Percentiles rank a stretch among this genome's conserved stretches.
phyloP scores from a whole-genome alignment of 306 rosid genomes.

The Fragaria iinumae region DNA sequence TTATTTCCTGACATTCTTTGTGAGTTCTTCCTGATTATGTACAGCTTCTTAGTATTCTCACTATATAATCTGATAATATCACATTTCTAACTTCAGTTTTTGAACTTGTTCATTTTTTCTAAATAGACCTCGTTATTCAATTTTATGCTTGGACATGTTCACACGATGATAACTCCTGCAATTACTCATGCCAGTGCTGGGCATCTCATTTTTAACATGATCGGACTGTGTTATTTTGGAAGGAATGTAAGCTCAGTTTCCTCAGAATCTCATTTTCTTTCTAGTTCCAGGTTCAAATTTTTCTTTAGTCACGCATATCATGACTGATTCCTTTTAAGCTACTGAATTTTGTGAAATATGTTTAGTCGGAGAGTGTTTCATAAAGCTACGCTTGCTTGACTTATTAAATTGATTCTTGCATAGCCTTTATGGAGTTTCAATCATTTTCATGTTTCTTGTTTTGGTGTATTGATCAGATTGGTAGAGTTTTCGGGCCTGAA shows the following conservation, averaged over 20 bases:
- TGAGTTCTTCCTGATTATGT: conserved; percentile 2
- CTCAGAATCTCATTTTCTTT: conserved; percentile 19
- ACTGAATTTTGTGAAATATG: neutral
- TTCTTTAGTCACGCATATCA: neutral
- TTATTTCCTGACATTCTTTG: conserved; percentile 9
- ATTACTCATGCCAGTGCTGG: conserved; percentile 57
- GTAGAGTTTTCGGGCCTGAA: conserved; percentile 58
- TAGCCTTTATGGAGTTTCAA: neutral
- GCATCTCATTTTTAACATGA: conserved; percentile 73
- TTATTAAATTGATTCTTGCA: neutral
- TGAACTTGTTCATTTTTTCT: conserved; percentile 10
- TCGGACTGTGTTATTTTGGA: conserved; percentile 87
- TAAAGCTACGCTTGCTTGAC: neutral
- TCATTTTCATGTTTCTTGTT: neutral
- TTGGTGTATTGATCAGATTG: conserved; percentile 50
- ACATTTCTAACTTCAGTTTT: conserved; percentile 9
- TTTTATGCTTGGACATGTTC: conserved; percentile 56
- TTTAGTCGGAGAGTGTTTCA: neutral
- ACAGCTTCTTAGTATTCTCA: conserved; percentile 6
- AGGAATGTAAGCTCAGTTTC: conserved; percentile 47
- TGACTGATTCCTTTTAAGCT: neutral
- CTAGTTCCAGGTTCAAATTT: neutral
- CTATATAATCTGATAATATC: conserved; percentile 19
- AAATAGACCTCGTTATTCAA: conserved; percentile 71
- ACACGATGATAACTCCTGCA: conserved; percentile 78